phyloP scores from a whole-genome alignment of 331 rosid genomes.

The Cydonia oblonga region DNA sequence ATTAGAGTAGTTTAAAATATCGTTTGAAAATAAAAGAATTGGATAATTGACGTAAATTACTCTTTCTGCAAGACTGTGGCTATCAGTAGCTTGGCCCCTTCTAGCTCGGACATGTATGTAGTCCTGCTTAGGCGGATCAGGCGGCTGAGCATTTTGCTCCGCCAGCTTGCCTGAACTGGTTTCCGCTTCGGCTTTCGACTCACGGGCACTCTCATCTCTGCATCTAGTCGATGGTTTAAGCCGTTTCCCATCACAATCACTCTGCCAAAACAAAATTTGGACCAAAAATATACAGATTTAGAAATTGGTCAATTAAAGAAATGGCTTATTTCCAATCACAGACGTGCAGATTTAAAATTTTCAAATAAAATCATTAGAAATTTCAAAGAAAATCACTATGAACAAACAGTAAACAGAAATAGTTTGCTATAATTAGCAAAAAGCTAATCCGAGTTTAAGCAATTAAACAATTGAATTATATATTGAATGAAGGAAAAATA shows the following conservation, averaged over 20 bases:
- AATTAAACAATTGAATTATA: not conserved
- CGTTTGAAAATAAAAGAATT: not conserved
- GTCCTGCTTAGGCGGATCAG: slow-evolving; percentile 73
- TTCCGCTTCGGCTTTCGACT: slow-evolving; percentile 45
- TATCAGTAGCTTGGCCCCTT: slow-evolving; percentile 94
- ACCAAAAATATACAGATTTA: not conserved
- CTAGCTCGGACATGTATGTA: slow-evolving; percentile 86
- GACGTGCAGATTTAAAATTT: not conserved
- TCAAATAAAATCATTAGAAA: not conserved
- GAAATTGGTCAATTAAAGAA: not conserved
- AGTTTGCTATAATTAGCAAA: not conserved
- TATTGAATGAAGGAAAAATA: not conserved
- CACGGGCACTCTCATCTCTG: slow-evolving; percentile 26
- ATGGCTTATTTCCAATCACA: not conserved
- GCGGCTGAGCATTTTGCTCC: slow-evolving; percentile 34
- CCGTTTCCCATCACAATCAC: slow-evolving; percentile 44
- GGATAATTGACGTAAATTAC: slow-evolving; percentile 24
- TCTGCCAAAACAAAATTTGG: slow-evolving; percentile 24
- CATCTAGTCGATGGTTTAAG: slow-evolving; percentile 26
- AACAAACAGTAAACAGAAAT: not conserved
- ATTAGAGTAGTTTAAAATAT: not conserved
- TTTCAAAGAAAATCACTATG: not conserved
- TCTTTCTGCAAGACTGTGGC: slow-evolving; percentile 91
- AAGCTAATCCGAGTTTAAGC: not conserved
- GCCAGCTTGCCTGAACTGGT: slow-evolving; percentile 63